These are phyloP conservation scores for Thoreauomyces humboldtii DNA, from an alignment of 192 early-diverging fungal species.

Conservation along the genomic window DNA sequence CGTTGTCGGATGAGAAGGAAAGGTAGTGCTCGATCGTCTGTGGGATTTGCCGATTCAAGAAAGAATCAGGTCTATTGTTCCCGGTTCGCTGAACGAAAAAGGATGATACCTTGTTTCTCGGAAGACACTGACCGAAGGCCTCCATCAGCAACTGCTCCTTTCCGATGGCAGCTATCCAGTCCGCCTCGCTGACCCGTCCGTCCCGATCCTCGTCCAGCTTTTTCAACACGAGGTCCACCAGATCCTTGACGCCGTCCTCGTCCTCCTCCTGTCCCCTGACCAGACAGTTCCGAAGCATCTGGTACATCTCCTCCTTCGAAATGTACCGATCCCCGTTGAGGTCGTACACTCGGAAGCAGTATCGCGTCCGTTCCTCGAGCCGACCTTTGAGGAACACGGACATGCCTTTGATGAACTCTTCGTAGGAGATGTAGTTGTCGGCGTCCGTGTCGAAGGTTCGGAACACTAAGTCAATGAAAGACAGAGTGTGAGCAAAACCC, in stretches of 20 bases:
- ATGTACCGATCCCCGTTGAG: conserved; percentile 63
- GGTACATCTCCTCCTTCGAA: conserved; percentile 66
- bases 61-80: no score
- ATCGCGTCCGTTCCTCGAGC: conserved; percentile 50
- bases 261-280: conserved; percentile 58
- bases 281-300: conserved; percentile 59
- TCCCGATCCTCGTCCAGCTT: conserved; percentile 62
- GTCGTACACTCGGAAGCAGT: conserved; percentile 64
- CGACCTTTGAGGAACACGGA: conserved; percentile 54
- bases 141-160: conserved; percentile 58
- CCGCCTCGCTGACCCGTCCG: conserved; percentile 56
- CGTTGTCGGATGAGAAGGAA: neutral
- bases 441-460: conserved; percentile 59
- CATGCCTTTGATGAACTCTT: conserved; percentile 61
- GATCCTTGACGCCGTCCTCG: conserved; percentile 63
- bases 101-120: conserved; percentile 24
- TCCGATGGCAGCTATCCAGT: conserved; percentile 53
- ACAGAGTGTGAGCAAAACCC: neutral
- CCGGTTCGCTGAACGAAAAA: no score
- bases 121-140: conserved; percentile 61
- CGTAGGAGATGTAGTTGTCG: conserved; percentile 57
- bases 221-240: conserved; percentile 58
- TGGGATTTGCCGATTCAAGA: conserved; percentile 6
- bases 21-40: conserved; percentile 16
- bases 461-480: conserved; percentile 43